Evolutionary conservation across 352 stramenopile species (phyloP).

Genomic region (Phytophthora fragariaefolia): DNA sequence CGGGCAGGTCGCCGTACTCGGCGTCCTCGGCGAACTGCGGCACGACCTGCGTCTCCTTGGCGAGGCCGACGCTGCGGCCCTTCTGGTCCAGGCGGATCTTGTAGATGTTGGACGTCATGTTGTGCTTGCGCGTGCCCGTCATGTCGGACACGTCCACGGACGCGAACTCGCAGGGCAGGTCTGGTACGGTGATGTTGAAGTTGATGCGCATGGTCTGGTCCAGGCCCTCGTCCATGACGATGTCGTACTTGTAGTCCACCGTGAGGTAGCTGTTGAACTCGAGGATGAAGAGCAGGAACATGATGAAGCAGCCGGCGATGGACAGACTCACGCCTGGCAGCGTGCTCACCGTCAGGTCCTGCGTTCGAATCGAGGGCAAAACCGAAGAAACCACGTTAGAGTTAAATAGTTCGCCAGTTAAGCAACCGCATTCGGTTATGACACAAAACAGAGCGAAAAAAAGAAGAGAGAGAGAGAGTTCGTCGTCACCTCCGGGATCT

Average conservation of each 20-base stretch:
- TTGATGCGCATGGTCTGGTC: slow-evolving; percentile 94
- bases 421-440: too few relatives aligned
- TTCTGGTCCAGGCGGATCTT: slow-evolving; percentile 94
- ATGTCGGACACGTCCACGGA: slow-evolving; percentile 97
- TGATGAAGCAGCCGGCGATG: slow-evolving; percentile 87
- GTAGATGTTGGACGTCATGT: slow-evolving; percentile 99
- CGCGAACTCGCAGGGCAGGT: slow-evolving; percentile 97
- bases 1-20: slow-evolving; percentile 74
- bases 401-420: too few relatives aligned
- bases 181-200: slow-evolving; percentile 99
- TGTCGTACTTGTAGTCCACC: slow-evolving; percentile 89
- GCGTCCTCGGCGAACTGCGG: slow-evolving; percentile 73
- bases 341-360: slow-evolving; percentile 89
- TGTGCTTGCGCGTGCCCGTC: slow-evolving; percentile 97
- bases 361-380: neutral
- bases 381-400: neutral
- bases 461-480: neutral
- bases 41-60: slow-evolving; percentile 88
- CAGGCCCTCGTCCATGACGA: slow-evolving; percentile 89
- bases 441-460: too few relatives aligned
- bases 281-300: slow-evolving; percentile 90
- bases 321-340: slow-evolving; percentile 86
- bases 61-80: slow-evolving; percentile 84
- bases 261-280: slow-evolving; percentile 91
- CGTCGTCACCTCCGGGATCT: slow-evolving; percentile 81